Conservation (phyloP, 2,329 filamentous ascomycete species). For the Knufia petricola region DNA sequence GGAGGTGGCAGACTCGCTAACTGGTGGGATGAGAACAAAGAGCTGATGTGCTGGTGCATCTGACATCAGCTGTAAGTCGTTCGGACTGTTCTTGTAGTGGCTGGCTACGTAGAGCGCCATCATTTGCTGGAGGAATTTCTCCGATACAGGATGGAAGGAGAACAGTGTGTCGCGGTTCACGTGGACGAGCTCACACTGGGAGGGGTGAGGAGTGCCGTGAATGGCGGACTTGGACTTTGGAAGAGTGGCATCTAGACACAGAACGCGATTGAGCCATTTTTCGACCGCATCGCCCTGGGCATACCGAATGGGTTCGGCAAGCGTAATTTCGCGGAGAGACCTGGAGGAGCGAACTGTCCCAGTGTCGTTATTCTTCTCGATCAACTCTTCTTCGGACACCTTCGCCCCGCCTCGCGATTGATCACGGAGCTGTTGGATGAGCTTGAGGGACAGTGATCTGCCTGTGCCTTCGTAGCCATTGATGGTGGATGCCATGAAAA, state of each 20-base stretch:
- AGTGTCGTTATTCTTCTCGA: conserved; percentile 72
- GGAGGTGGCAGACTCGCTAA: conserved; percentile 63
- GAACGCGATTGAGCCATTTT: conserved; percentile 87
- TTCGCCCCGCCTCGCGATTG: conserved; percentile 62
- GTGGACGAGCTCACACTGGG: conserved; percentile 80
- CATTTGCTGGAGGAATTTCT: conserved; percentile 97
- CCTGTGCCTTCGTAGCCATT: conserved; percentile 98
- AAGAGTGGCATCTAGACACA: conserved; percentile 87
- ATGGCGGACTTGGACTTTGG: conserved; percentile 63
- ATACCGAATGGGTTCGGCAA: conserved; percentile 91
- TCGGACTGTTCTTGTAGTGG: conserved; percentile 96
- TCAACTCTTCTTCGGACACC: conserved; percentile 54
- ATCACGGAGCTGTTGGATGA: conserved; percentile 93
- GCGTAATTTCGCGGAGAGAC: conserved; percentile 79
- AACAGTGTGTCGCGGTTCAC: conserved; percentile 97
- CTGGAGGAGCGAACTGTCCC: conserved; percentile 52
- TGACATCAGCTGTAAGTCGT: conserved; percentile 97
- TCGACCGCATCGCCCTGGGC: conserved; percentile 83
- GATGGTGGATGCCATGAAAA: conserved; percentile 99
- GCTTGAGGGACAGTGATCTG: conserved; percentile 83
- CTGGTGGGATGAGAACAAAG: conserved; percentile 83
- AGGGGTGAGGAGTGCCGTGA: conserved; percentile 79
- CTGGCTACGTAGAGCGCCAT: conserved; percentile 94
- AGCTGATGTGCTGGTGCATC: conserved; percentile 95
- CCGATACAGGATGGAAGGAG: conserved; percentile 93